Conservation (phyloP, 2,329 filamentous ascomycete species). For the Aspergillus tubingensis region DNA sequence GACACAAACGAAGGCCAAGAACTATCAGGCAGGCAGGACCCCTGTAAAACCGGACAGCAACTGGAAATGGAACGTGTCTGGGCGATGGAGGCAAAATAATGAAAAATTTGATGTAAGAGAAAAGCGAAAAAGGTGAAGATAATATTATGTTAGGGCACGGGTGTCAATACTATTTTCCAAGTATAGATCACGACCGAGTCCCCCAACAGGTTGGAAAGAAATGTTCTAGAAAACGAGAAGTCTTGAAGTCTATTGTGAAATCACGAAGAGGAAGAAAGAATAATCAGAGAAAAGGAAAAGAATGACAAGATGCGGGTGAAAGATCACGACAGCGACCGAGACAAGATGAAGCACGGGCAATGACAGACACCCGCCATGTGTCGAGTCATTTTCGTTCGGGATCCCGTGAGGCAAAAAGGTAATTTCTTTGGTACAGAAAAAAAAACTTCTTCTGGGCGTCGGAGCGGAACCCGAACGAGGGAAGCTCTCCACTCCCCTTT, state of each 20-base stretch:
- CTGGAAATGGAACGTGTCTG: too few species aligned
- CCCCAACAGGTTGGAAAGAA: neutral
- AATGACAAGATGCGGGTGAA: neutral
- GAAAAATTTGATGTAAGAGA: neutral
- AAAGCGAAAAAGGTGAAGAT: neutral
- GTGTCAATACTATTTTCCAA: neutral
- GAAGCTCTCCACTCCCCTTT: slow-evolving; percentile 7
- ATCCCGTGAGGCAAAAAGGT: neutral
- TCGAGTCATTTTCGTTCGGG: too few species aligned
- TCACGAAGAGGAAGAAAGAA: neutral
- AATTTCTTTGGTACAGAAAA: neutral
- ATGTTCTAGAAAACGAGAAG: neutral
- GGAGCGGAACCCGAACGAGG: slow-evolving; percentile 11
- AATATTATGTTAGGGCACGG: neutral
- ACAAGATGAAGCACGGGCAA: too few species aligned
- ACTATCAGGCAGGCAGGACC: neutral
- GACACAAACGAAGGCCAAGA: slow-evolving; percentile 3
- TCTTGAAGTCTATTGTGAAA: too few species aligned
- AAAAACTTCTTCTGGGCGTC: neutral
- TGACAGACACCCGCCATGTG: too few species aligned
- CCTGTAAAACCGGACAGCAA: slow-evolving; percentile 4
- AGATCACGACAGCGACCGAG: neutral
- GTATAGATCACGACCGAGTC: neutral
- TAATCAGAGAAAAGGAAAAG: neutral
- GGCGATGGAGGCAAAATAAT: too few species aligned